phyloP scores from a whole-genome alignment of 139 green algal species.

The Volvox reticuliferus region DNA sequence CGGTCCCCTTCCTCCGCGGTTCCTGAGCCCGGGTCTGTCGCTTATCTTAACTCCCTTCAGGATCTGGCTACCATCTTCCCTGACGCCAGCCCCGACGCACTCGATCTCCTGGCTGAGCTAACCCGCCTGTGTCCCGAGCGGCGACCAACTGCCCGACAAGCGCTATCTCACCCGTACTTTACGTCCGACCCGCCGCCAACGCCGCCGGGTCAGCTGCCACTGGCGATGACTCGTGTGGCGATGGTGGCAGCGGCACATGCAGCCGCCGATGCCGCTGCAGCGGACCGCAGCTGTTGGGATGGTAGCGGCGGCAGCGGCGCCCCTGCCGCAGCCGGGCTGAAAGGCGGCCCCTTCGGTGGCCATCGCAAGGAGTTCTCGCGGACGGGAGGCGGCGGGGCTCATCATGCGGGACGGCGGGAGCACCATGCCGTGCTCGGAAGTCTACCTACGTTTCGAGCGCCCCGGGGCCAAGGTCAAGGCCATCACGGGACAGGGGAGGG shows the following conservation, averaged over 20 bases:
- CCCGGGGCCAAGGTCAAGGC: not conserved
- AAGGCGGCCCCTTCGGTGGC: not conserved
- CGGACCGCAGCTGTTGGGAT: no score
- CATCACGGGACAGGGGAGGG: not conserved
- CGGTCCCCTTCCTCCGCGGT: not conserved
- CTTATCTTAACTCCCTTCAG: not conserved
- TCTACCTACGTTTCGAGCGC: not conserved
- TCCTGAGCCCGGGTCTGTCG: no score
- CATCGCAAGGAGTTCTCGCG: no score
- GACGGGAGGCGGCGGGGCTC: no score
- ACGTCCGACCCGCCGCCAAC: constrained; percentile 54
- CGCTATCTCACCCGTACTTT: constrained; percentile 85
- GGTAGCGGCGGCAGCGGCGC: not conserved
- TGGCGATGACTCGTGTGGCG: not conserved
- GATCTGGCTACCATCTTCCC: constrained; percentile 18
- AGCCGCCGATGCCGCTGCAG: no score
- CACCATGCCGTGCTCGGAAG: not conserved
- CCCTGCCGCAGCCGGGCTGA: not conserved
- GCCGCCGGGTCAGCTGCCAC: constrained; percentile 29
- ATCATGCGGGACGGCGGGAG: not conserved
- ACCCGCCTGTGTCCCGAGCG: constrained; percentile 41
- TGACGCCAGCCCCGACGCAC: not conserved
- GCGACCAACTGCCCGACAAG: constrained; percentile 66
- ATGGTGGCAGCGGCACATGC: not conserved
- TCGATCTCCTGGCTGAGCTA: constrained; percentile 57